phyloP scores from a whole-genome alignment of 1,139 yeast species.

The Saccharomyces hybrid region DNA sequence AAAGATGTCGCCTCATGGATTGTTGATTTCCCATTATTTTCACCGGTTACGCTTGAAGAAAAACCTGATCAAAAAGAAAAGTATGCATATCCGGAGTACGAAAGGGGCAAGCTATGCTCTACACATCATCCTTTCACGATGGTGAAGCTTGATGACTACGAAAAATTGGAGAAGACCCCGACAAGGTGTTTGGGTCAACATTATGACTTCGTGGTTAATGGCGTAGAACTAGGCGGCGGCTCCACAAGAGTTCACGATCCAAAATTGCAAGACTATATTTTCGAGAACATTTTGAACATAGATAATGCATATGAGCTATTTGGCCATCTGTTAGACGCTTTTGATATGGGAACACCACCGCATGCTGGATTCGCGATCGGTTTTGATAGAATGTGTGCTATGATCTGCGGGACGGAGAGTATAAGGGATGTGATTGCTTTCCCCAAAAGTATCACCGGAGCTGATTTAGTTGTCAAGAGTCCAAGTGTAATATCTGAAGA shows the following conservation, averaged over 20 bases:
- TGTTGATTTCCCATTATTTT: constrained; percentile 81
- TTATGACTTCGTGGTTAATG: constrained; percentile 88
- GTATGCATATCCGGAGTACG: constrained; percentile 54
- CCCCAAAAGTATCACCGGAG: constrained; percentile 86
- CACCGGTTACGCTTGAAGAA: constrained; percentile 48
- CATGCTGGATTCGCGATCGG: constrained; percentile 98
- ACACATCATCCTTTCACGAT: constrained; percentile 98
- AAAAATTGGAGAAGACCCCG: constrained; percentile 46
- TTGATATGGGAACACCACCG: constrained; percentile 93
- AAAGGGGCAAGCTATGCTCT: constrained; percentile 44
- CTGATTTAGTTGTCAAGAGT: constrained; percentile 80
- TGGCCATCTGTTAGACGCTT: constrained; percentile 78
- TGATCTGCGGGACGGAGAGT: constrained; percentile 66
- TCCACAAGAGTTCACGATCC: constrained; percentile 91
- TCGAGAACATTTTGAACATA: constrained; percentile 50
- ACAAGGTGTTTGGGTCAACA: constrained; percentile 80
- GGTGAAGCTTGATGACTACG: constrained; percentile 68
- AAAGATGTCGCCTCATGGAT: constrained; percentile 71
- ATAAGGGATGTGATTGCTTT: constrained; percentile 93
- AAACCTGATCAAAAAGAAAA: constrained; percentile 13
- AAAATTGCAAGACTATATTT: constrained; percentile 61
- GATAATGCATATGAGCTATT: constrained; percentile 53
- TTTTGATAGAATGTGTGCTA: constrained; percentile 86
- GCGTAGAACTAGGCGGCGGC: constrained; percentile 96
- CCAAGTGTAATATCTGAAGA: constrained; percentile 58